Evolutionary conservation across 345 rosid species (phyloP), one percentile per base, ranked within the genome.

Genomic region (Eucalyptus cloeziana): DNA sequence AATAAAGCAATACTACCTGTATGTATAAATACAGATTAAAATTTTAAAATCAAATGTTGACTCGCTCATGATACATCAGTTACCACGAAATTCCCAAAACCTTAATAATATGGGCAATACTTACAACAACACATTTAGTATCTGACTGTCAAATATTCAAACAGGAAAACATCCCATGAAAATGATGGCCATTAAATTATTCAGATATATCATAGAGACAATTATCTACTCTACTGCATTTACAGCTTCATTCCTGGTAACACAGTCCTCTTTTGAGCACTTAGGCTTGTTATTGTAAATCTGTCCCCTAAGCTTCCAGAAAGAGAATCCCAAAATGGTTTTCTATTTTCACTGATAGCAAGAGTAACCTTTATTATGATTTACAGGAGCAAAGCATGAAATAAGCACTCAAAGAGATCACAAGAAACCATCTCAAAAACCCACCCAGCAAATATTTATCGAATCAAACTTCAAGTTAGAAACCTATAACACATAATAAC

Each of bases 1-100:
- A 96, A 92, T 87, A 96, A 92, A 86, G 95, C 96, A 89, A 85
- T 85, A 90, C 90, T 91, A 52, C 97, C 98, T 95, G 88, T 64
- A 88, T 37, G 88, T 44, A 87, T 76, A 83, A 88, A 86, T 50
- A 37, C 25, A 64, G 62, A 25, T 37, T 37, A 5, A 67, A 7
- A 31, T 51, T 50, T 49, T 19, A 86, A 50, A 49, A 49, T 51
- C 43, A n/a, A 51, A 17, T 31, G 14, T 11, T n/a, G 54, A 86
- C 60, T 54, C 45, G 0, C 60, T 86, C 16, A 5, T 8, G 13
- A n/a, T 7, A 51, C 87, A 86, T 49, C 83, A 76, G 30, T 21
- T 76, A 76, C 27, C 15, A 21, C 27, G 1, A 76, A 76, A 76
- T 76, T 76, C 27, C 13, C 8, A 76, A 71, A 71, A 71, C 81